Conservation (phyloP, 306 rosid species). For the Abrus pulchellus region DNA sequence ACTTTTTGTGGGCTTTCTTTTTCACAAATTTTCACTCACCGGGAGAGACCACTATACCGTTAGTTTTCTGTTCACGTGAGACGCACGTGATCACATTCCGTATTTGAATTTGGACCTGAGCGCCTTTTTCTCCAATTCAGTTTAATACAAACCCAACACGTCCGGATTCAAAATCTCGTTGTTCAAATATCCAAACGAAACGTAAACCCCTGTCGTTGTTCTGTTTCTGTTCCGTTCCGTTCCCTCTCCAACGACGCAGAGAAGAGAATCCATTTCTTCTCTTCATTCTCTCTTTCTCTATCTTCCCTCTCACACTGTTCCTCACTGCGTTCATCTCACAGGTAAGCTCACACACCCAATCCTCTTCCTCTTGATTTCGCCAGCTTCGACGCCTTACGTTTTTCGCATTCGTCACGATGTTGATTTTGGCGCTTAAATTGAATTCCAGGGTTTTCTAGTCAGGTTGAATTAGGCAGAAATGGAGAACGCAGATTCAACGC, state of each 20-base stretch:
- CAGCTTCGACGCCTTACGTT: constrained; percentile 10
- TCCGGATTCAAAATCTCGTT: constrained; percentile 56
- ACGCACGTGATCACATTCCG: constrained; percentile 56
- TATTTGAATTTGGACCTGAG: constrained; percentile 68
- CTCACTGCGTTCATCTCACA: constrained; percentile 38
- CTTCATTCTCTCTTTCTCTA: constrained; percentile 14
- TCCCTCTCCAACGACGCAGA: constrained; percentile 16
- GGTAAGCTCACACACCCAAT: constrained; percentile 34
- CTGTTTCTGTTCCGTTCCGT: not conserved
- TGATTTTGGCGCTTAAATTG: not conserved
- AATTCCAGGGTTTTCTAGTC: constrained; percentile 44
- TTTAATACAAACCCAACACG: constrained; percentile 50
- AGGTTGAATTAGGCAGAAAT: constrained; percentile 43
- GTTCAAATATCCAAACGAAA: constrained; percentile 33
- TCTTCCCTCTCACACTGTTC: constrained; percentile 36
- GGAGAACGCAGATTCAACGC: constrained; percentile 71
- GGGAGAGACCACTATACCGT: constrained; percentile 43
- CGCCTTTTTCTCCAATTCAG: constrained; percentile 65
- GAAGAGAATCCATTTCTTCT: not conserved
- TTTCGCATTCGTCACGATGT: constrained; percentile 1
- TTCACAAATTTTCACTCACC: not conserved
- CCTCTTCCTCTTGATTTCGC: not conserved
- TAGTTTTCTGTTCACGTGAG: constrained; percentile 46
- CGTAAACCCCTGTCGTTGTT: constrained; percentile 40
- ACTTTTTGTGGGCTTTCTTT: constrained; percentile 29